These are phyloP conservation scores for Xylariaceae sp. DNA, from an alignment of 2,329 filamentous ascomycete species.

Conservation along the genomic window DNA sequence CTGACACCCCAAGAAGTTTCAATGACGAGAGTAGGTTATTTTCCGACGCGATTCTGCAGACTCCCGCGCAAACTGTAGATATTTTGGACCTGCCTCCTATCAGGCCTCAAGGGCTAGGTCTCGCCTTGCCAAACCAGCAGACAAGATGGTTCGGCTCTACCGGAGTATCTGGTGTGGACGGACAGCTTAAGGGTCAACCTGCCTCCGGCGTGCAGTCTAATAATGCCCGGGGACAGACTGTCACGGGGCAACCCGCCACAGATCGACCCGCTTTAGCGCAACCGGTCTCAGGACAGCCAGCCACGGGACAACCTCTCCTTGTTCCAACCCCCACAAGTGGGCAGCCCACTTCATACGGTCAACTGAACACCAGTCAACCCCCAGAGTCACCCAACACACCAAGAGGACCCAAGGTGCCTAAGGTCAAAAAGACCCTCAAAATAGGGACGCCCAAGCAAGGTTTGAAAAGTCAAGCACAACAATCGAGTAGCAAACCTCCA, in stretches of 20 bases:
- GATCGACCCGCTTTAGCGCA: neutral
- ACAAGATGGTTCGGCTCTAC: neutral
- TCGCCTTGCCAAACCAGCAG: neutral
- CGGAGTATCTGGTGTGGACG: neutral
- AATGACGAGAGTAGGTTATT: conserved; percentile 37
- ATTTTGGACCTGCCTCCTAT: neutral
- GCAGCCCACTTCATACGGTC: neutral
- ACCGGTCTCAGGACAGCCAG: neutral
- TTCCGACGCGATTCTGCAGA: conserved; percentile 31
- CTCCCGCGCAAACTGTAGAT: neutral
- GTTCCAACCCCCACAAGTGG: neutral
- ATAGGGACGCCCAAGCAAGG: neutral
- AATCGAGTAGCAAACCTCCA: neutral
- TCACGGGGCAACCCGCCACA: neutral
- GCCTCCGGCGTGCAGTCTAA: neutral
- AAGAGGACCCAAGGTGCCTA: neutral
- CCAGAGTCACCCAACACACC: neutral
- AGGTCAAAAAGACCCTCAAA: neutral
- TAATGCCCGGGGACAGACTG: neutral
- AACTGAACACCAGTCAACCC: neutral
- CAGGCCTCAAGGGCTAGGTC: neutral
- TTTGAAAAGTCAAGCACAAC: neutral
- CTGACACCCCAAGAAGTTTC: conserved; percentile 33
- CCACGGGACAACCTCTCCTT: neutral
- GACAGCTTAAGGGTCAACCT: neutral